Conservation (phyloP, 1,139 yeast species). For the Yamadazyma sp. region DNA sequence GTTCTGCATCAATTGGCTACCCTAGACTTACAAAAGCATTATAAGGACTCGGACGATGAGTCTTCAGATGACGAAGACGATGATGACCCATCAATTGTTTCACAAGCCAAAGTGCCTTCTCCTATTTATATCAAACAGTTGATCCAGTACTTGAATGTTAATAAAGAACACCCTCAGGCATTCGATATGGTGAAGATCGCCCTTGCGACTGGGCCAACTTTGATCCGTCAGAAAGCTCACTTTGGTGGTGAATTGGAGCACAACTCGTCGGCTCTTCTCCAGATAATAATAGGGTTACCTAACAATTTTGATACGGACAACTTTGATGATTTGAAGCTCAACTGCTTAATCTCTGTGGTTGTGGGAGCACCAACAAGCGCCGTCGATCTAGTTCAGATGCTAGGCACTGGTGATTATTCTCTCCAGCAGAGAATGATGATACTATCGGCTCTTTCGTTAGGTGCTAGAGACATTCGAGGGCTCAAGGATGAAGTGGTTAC, state of each 20-base stretch:
- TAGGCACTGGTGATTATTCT: conserved; percentile 64
- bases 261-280: conserved; percentile 48
- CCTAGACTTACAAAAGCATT: conserved; percentile 11
- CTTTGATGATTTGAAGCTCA: conserved; percentile 52
- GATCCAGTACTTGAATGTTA: conserved; percentile 50
- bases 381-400: conserved; percentile 36
- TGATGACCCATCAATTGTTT: conserved; percentile 50
- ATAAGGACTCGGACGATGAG: conserved; percentile 23
- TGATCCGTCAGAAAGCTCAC: conserved; percentile 52
- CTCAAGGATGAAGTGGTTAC: conserved; percentile 46
- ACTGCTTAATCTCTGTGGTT: conserved; percentile 53
- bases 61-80: conserved; percentile 28
- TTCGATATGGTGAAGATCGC: conserved; percentile 55
- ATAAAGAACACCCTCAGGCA: conserved; percentile 43
- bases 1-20: conserved; percentile 4
- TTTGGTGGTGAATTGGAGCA: conserved; percentile 56
- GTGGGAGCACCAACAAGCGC: conserved; percentile 46
- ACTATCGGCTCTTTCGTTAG: conserved; percentile 54
- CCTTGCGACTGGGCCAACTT: conserved; percentile 51
- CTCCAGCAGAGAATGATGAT: conserved; percentile 59
- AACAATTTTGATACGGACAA: conserved; percentile 49
- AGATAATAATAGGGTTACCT: conserved; percentile 45
- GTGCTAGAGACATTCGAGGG: conserved; percentile 63
- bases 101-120: conserved; percentile 34
- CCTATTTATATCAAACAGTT: conserved; percentile 68